Percentiles rank a stretch among this genome's conserved stretches.
phyloP scores from a whole-genome alignment of 2,329 filamentous ascomycete species.

The Fusarium verticillioides region DNA sequence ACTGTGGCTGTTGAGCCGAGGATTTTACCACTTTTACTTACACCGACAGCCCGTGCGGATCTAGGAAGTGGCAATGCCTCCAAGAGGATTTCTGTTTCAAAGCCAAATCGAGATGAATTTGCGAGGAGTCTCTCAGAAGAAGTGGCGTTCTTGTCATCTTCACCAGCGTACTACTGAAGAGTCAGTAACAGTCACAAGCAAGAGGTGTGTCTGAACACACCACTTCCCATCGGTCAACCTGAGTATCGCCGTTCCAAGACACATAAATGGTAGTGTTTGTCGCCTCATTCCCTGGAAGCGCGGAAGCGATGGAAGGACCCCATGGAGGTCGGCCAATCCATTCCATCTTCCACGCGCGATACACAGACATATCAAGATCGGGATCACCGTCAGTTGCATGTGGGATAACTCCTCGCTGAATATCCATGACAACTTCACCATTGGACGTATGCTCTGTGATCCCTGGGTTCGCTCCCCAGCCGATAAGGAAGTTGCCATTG shows the following conservation, averaged over 20 bases:
- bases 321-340: conserved; percentile 42
- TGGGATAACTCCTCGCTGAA: conserved; percentile 55
- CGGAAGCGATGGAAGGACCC: conserved; percentile 40
- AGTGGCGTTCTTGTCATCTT: conserved; percentile 33
- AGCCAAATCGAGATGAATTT: conserved; percentile 36
- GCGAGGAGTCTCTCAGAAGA: conserved; percentile 19
- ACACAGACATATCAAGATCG: conserved; percentile 34
- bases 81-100: conserved; percentile 34
- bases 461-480: conserved; percentile 65
- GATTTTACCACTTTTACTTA: conserved; percentile 31
- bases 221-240: conserved; percentile 38
- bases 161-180: conserved; percentile 25
- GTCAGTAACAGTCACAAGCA: not conserved
- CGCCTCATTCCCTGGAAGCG: conserved; percentile 10
- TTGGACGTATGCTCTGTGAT: conserved; percentile 55
- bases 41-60: conserved; percentile 31
- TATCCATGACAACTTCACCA: conserved; percentile 51
- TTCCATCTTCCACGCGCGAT: conserved; percentile 44
- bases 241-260: conserved; percentile 45
- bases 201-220: conserved; percentile 11
- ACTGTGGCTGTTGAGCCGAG: conserved; percentile 35
- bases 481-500: conserved; percentile 64
- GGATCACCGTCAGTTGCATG: conserved; percentile 43
- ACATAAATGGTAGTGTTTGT: conserved; percentile 35
- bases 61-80: not conserved